Percentiles rank a stretch among this genome's conserved stretches.
Evolutionary conservation across 148 eudicot species (phyloP).

Genomic region (Vaccinium vitisidaea): DNA sequence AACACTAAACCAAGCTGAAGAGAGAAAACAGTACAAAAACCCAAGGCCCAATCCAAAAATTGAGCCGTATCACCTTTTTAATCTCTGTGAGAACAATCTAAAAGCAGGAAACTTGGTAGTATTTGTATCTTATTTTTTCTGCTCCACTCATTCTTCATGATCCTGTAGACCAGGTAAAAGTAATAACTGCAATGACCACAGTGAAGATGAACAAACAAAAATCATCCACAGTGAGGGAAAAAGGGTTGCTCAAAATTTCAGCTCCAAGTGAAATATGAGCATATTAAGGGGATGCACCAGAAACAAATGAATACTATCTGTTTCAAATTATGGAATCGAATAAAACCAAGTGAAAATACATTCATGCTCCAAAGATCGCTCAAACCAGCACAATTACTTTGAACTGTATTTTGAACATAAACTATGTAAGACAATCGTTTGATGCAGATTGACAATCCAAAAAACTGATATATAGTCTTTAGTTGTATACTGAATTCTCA

Average conservation of each 20-base stretch:
- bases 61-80: not conserved
- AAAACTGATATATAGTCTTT: not conserved
- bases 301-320: not conserved
- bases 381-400: not conserved
- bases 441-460: not conserved
- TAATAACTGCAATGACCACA: not conserved
- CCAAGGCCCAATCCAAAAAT: not conserved
- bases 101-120: not conserved
- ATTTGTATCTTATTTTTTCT: not conserved
- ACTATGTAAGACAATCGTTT: not conserved
- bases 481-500: not conserved
- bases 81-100: not conserved
- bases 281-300: not conserved
- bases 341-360: not conserved
- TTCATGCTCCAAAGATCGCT: not conserved
- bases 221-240: not conserved
- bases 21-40: not conserved
- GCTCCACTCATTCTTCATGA: not conserved
- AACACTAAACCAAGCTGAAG: not conserved
- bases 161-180: not conserved
- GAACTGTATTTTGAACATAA: not conserved
- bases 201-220: not conserved
- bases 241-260: not conserved
- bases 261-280: not conserved
- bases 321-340: not conserved